Evolutionary conservation across 1,284 basidiomycete species (phyloP), one percentile per base, ranked within the genome.

Genomic region (Entoloma clypeatum): DNA sequence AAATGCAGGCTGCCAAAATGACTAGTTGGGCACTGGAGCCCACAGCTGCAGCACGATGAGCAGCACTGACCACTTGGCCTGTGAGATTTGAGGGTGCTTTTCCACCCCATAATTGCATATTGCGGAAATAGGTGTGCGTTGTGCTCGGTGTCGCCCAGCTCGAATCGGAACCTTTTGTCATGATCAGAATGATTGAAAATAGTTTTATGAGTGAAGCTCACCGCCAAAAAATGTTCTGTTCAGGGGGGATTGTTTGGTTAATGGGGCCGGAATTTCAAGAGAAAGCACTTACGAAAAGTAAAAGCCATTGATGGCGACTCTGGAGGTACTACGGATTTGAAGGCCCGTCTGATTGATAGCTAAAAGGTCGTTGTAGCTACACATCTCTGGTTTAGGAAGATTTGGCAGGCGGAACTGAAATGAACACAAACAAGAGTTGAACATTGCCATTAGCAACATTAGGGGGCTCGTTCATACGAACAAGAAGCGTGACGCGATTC

Each of bases 201-300:
- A 39, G 21, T 11, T 40, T 17, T 18, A 13, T 7, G 18, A 9
- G 34, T 17, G 14, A 17, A 7, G 42, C 51, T 60, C 43, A 72
- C 79, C 83, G 61, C 83, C 82, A 54, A 84, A 86, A 67, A 86
- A 86, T 16, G 82, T 85, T 25, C 81, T 83, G 36, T 8, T 26
- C 40, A 30, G 11, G 25, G 19, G 34, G 28, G 14, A 11, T 49
- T 42, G 11, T 36, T 28, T 33, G 34, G 43, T 14, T 16, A 37
- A 18, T 25, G 18, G 21, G 4, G 13, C 8, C 29, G 13, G 31
- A 34, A 14, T 17, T 21, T 17, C 23, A 34, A 36, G 18, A 36
- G 30, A 26, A 30, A 32, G 9, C 5, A 65, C 78, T 55, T 45
- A 81, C 78, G 81, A 83, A 57, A 84, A 79, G 56, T 71, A 82